Evolutionary conservation across 1,284 basidiomycete species (phyloP), one percentile per base, ranked within the genome.

Genomic region (Athelia psychrophila): DNA sequence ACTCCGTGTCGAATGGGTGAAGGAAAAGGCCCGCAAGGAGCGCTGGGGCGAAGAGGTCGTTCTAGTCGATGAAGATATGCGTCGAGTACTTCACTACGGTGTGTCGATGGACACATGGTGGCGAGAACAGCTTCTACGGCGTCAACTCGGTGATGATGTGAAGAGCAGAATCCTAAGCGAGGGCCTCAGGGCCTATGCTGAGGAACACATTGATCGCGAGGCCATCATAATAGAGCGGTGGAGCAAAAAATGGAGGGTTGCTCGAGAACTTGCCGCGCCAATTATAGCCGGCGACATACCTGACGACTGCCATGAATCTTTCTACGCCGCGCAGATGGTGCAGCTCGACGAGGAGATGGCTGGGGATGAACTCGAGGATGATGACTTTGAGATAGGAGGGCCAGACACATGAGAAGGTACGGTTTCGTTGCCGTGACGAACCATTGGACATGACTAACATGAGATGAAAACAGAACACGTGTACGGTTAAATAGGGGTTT

Each of bases 1-100:
- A 25, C 55, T 64, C 9, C 51, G 53, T 3, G 60, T 64, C 23
- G 60, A 63, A 47, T 64, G 59, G 59, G 59, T 56, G 36, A 62
- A 62, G 42, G 49, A 51, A 15, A 49, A 50, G n/a, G 58, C 60
- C 16, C 44, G 58, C 1, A 49, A 36, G 5, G 53, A 59, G 36
- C 53, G 57, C 0, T 64, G 61, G 61, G 27, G 23, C 16, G 60
- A 62, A 33, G 59, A 62, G 45, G 50, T 55, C 1, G 19, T 48
- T n/a, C 54, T 62, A 1, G 36, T 64, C 19, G 45, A 36, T 12
- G 60, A 62, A 38, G 62, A 65, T 42, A 64, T 60, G 60, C 51
- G 54, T 16, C 33, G 60, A 15, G 51, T 59, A 18, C 44, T 53
- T 38, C 25, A 40, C 27, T 59, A 57, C 42, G 47, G 54, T 18